Base-by-base conservation (phyloP, 2,329 filamentous ascomycete species). In the Bipolaris zeicola region DNA sequence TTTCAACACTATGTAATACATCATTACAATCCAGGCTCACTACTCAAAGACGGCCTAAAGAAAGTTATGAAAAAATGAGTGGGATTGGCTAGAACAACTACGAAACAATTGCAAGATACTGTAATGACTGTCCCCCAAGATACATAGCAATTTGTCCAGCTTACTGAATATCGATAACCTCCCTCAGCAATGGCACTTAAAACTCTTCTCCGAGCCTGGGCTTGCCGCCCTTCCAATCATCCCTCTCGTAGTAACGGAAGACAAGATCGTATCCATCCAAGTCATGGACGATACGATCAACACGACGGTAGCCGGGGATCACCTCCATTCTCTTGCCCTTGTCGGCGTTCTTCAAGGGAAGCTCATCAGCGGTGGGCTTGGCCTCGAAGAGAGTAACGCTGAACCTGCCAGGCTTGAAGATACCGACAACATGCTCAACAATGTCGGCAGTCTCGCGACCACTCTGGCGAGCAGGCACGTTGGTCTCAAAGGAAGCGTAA, bases 351-450 rank as follows among this genome's bases (percentile, higher is more conserved):
- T 67, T 70, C 55, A 61, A 60, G 66, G 68, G 54, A 11, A 57
- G 59, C n/a, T 78, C 79, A 43, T 82, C 79, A 14, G 78, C 71
- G 39, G 73, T 75, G 18, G 81, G 79, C 81, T 96, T 96, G 52
- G 92, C 90, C 79, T 99, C 94, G 69, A 99, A 99, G 14, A 98
- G 83, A 0, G 95, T 99, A 55, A 99, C 91, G 69, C 90, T 96
- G 83, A 99, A 99, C 51, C 94, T 90, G n/a, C 94, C 94, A 0
- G 95, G 95, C 75, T 92, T 92, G 86, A 99, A 99, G 72, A 99
- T 99, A 62, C 87, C 84, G 42, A 98, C 92, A 1, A 98, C 95
- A 64, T 97, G 92, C 76, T 96, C 88, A 60, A 99, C 90, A 58
- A 98, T 89, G 63, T 96, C 94, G 24, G 88, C 87, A 0, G 94